Evolutionary conservation across 2,329 filamentous ascomycete species (phyloP).

Genomic region (Pleochaeta shiraiana): DNA sequence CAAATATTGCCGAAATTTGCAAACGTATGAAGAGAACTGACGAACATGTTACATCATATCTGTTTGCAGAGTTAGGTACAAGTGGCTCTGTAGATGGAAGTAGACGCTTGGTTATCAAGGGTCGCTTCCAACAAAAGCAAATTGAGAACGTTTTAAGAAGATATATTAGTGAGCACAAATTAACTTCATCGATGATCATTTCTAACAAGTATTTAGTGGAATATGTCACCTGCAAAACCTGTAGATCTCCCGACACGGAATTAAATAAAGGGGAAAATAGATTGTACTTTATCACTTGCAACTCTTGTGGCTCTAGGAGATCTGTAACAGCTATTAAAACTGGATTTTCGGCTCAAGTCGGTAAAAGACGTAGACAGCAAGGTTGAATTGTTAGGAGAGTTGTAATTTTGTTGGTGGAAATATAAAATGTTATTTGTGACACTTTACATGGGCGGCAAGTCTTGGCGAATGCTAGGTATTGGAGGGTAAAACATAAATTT

Average conservation of each 20-base stretch:
- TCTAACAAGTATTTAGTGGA: conserved; percentile 32
- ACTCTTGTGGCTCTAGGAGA: conserved; percentile 62
- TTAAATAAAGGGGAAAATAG: conserved; percentile 98
- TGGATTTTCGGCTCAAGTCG: conserved; percentile 98
- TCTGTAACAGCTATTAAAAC: conserved; percentile 98
- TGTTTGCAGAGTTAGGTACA: conserved; percentile 97
- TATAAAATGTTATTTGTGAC: no score
- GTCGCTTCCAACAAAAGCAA: conserved; percentile 99
- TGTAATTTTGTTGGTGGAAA: no score
- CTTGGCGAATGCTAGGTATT: no score
- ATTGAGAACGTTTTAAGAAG: conserved; percentile 92
- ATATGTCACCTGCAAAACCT: conserved; percentile 98
- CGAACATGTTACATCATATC: conserved; percentile 90
- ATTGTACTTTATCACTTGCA: conserved; percentile 97
- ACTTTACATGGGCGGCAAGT: no score
- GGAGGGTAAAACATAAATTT: no score
- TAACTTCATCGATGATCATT: no score
- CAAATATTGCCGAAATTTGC: conserved; percentile 97
- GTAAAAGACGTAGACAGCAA: conserved; percentile 92
- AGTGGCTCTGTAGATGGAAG: conserved; percentile 87
- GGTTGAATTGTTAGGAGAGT: no score
- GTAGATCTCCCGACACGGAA: conserved; percentile 82
- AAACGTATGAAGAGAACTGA: conserved; percentile 99
- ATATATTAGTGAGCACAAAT: conserved; percentile 53
- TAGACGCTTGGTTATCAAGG: conserved; percentile 91